phyloP scores from a whole-genome alignment of 2,329 filamentous ascomycete genomes.

The Colletotrichum somersetense region DNA sequence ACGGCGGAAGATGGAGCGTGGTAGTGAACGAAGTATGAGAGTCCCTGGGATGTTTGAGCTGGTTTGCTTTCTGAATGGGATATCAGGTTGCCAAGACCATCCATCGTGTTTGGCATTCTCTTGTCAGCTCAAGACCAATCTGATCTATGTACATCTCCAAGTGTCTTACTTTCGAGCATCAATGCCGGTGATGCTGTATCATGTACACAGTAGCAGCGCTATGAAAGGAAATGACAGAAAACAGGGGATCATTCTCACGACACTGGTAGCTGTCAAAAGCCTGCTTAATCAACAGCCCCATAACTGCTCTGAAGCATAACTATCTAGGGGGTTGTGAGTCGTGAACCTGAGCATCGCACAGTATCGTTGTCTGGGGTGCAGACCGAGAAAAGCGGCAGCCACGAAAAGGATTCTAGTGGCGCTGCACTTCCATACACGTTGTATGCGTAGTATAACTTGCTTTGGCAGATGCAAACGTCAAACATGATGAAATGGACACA shows the following conservation, averaged over 20 bases:
- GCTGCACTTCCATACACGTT: neutral
- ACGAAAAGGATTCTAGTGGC: neutral
- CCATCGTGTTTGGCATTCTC: neutral
- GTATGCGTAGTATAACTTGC: neutral
- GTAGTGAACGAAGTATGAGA: no score
- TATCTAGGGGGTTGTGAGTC: no score
- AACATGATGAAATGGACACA: neutral
- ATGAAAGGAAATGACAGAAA: neutral
- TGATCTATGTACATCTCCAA: neutral
- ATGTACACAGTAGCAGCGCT: neutral
- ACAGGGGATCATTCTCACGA: no score
- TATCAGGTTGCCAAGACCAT: neutral
- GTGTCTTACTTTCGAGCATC: neutral
- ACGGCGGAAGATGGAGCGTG: neutral
- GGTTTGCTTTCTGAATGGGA: neutral
- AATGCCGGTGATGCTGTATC: neutral
- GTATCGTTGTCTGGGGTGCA: no score
- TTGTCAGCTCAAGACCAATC: neutral
- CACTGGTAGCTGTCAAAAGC: no score
- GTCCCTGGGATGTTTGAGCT: neutral
- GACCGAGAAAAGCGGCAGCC: neutral
- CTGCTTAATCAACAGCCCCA: no score
- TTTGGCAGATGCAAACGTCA: neutral
- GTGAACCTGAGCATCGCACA: no score
- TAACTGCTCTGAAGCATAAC: no score